Base-by-base conservation (phyloP, 768 basidiomycete species). In the Russula sp. region DNA sequence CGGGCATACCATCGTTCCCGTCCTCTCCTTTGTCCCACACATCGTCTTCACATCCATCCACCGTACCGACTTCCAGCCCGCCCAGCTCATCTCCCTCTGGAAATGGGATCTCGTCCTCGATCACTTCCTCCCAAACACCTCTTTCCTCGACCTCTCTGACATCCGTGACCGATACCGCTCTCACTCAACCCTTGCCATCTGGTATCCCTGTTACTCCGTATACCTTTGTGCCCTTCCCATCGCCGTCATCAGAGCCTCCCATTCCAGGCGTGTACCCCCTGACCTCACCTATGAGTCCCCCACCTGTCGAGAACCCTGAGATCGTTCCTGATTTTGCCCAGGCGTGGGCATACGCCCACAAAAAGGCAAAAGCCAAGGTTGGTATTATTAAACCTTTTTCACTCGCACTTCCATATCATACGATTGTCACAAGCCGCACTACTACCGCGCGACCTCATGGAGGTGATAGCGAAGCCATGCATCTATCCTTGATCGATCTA, bases 291-390 rank as follows among this genome's bases (percentile, higher is more conserved):
- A 73, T 73, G 20, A 73, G 75, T 34, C 87, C 87, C 2, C 88
- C 88, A 0, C 73, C 82, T 0, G 82, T 83, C 56, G 49, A 56
- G 27, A 71, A 77, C 31, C 70, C 72, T 4, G 78, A 75, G 20
- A 37, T 79, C 18, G 71, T 82, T 1, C 80, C 80, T 4, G 79
- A 82, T 73, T 82, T 82, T 55, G 73, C 71, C 2, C 73, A 69
- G 0, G 77, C 87, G 39, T 89, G 87, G 87, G 75, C 77, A 10
- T 70, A 70, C 3, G 87, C 87, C 20, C 82, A 83, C 66, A 71
- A 76, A 37, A 86, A 84, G 64, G 87, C 87, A 20, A 79, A 79
- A 67, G 68, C 72, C 0, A 65, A 65, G 56, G 66, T 67, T 32
- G 44, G 66, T 37, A 42, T 51, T 13, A 10, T 5, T n/a, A 16